phyloP scores from a whole-genome alignment of 2,329 filamentous ascomycete genomes.

The Emergomyces orientalis region DNA sequence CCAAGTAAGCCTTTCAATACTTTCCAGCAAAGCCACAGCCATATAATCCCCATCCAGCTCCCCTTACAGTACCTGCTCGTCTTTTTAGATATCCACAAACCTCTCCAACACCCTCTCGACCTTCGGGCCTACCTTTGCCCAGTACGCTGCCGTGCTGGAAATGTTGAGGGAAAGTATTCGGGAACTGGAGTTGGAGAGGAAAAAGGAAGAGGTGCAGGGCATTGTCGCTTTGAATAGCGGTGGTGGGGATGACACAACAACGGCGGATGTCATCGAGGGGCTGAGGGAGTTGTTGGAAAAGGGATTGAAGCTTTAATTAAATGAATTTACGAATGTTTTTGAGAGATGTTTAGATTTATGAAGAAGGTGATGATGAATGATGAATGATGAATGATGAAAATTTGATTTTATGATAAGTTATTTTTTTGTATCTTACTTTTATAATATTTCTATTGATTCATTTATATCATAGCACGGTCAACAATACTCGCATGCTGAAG shows the following conservation, averaged over 20 bases:
- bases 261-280: neutral
- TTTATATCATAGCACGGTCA: no score
- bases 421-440: neutral
- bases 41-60: neutral
- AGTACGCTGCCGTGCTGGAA: conserved; percentile 30
- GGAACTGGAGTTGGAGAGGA: conserved; percentile 18
- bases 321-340: no score
- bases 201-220: neutral
- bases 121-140: conserved; percentile 30
- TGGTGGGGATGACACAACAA: neutral
- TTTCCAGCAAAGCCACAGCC: neutral
- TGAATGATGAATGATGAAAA: neutral
- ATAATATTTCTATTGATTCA: no score
- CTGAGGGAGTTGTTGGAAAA: conserved; percentile 10
- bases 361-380: neutral
- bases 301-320: conserved; percentile 7
- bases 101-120: conserved; percentile 34
- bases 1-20: neutral
- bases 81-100: conserved; percentile 32
- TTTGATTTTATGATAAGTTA: neutral
- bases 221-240: neutral
- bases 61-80: neutral
- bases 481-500: neutral
- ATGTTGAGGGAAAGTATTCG: conserved; percentile 28
- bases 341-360: neutral